Evolutionary conservation across 345 rosid genomes (phyloP), one percentile per base, ranked within the genome.

Genomic region (Ricinus communis): DNA sequence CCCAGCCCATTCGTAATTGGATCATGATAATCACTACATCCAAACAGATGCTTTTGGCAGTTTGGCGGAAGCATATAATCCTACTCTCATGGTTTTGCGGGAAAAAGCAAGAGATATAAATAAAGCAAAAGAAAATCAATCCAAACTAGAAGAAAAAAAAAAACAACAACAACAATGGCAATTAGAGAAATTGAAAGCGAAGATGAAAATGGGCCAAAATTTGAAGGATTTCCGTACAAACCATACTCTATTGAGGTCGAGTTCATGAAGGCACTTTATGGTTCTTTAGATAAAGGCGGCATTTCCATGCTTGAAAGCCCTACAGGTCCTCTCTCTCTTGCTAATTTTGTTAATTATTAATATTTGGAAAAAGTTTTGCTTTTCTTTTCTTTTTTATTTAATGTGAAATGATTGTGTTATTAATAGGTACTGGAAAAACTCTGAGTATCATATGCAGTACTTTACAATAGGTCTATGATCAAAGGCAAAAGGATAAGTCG

Each of bases 261-360:
- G 75, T 94, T 94, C 85, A 91, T 94, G 98, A 79, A 77, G 12
- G 87, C 95, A 1, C 96, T 94, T 51, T 94, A 91, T 83, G 79
- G 79, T 27, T 91, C 77, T 51, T 82, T 94, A 62, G 96, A 91
- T 55, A 76, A 75, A 54, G 97, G 98, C 58, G 98, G 96, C 73
- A 84, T 94, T 69, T 88, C 97, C 86, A 88, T 94, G 93, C 97
- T 94, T 71, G 96, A 94, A 50, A 94, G 96, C 80, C 97, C 98
- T 65, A 94, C 97, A 0, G 98, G 98, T 91, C 62, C 30, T 12
- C 25, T 46, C 11, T 43, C 22, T 58, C 45, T 69, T 55, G 40
- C 25, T 53, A 12, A 10, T 27, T 19, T 21, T 46, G 25, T 15
- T 4, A 55, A 40, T 77, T 12, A 8, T 43, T 43, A 43, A 2